phyloP scores from a whole-genome alignment of 768 basidiomycete genomes.

The Dentipellis sp. region DNA sequence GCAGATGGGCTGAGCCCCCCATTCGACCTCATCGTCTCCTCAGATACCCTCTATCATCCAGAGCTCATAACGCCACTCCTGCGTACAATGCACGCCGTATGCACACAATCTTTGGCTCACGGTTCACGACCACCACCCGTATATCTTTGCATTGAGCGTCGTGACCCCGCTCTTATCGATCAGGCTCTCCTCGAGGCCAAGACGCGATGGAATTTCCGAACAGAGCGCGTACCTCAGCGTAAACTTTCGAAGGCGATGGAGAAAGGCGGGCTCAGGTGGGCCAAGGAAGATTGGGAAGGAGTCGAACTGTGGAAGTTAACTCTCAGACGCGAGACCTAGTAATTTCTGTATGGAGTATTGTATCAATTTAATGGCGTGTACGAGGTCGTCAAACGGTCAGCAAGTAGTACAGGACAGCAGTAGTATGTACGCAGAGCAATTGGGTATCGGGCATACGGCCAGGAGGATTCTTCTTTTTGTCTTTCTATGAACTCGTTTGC shows the following conservation, averaged over 20 bases:
- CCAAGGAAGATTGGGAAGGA: conserved; percentile 65
- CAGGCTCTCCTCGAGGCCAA: conserved; percentile 47
- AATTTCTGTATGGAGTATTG: no score
- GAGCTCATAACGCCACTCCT: conserved; percentile 62
- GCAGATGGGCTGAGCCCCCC: conserved; percentile 33
- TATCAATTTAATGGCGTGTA: no score
- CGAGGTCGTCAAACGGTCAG: neutral
- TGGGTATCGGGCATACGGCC: neutral
- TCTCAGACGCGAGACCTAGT: neutral
- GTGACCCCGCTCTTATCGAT: conserved; percentile 62
- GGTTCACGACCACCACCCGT: conserved; percentile 36
- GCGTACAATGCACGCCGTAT: conserved; percentile 50
- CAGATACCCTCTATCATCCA: conserved; percentile 71
- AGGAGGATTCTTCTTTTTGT: neutral
- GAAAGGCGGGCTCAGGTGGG: conserved; percentile 51
- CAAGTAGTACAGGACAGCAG: neutral
- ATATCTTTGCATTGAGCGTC: conserved; percentile 64
- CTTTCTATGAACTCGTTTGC: neutral
- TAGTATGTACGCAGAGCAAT: neutral
- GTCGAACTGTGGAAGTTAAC: conserved; percentile 67
- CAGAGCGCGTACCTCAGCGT: conserved; percentile 46
- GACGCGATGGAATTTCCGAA: conserved; percentile 44
- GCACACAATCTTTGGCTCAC: conserved; percentile 25
- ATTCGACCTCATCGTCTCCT: conserved; percentile 71
- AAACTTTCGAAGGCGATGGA: conserved; percentile 55